A percentile compares a stretch with the other conserved stretches of the same genome.
These are phyloP conservation scores for Blastomyces silverae DNA, from an alignment of 2,329 filamentous ascomycete species.

Conservation along the genomic window DNA sequence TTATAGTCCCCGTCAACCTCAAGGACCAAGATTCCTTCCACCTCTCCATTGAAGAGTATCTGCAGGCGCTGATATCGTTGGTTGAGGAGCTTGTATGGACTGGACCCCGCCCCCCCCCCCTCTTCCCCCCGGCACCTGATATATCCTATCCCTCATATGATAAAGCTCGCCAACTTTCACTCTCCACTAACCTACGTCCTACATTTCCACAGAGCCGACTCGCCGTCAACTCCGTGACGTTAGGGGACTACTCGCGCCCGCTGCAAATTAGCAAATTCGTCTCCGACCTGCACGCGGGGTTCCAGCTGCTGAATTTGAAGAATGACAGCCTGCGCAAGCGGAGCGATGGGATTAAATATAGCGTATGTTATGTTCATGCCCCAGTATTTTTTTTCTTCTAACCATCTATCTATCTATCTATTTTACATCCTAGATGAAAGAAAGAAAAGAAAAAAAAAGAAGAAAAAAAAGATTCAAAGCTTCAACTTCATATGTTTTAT, in stretches of 20 bases:
- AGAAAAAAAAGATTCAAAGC: too few relatives aligned
- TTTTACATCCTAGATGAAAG: too few relatives aligned
- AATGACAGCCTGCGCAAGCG: constrained; percentile 85
- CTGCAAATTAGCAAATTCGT: constrained; percentile 84
- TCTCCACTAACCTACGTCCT: background rate
- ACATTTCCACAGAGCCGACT: constrained; percentile 67
- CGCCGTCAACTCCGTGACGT: constrained; percentile 87
- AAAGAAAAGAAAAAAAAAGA: too few relatives aligned
- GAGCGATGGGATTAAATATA: constrained; percentile 92
- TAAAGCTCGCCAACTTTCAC: background rate
- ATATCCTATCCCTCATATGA: background rate
- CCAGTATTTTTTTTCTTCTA: too few relatives aligned
- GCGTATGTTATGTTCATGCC: constrained; percentile 44
- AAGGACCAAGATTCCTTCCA: constrained; percentile 89
- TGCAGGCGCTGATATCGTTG: constrained; percentile 76
- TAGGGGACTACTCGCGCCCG: constrained; percentile 80
- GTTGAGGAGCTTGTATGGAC: constrained; percentile 72
- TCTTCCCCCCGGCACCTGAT: background rate
- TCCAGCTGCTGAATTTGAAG: constrained; percentile 95
- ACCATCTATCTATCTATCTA: too few relatives aligned
- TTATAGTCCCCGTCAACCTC: constrained; percentile 78
- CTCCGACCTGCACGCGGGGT: constrained; percentile 91
- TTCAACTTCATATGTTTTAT: background rate
- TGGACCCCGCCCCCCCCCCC: too few relatives aligned
- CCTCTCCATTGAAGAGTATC: constrained; percentile 93